These are phyloP conservation scores for Puccinia novopanici DNA, from an alignment of 1,284 basidiomycete genomes.

Conservation along the genomic window DNA sequence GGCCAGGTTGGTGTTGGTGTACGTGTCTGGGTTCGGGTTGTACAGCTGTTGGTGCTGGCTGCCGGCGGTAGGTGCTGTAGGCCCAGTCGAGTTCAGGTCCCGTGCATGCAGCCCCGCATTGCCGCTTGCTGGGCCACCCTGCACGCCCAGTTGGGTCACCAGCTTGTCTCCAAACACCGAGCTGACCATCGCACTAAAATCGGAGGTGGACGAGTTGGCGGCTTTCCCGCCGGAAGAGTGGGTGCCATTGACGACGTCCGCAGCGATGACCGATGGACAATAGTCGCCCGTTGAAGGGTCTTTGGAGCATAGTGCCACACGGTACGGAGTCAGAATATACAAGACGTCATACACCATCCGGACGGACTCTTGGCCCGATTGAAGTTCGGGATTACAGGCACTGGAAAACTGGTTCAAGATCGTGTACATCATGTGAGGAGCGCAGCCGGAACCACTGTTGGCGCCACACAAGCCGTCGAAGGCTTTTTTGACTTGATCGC, in stretches of 20 bases:
- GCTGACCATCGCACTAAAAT: constrained; percentile 39
- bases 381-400: constrained; percentile 28
- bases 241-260: constrained; percentile 35
- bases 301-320: constrained; percentile 37
- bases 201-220: constrained; percentile 23
- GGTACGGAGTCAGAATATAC: constrained; percentile 44
- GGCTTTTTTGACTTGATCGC: constrained; percentile 39
- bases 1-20: constrained; percentile 47
- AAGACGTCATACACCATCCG: constrained; percentile 32
- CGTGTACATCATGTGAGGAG: constrained; percentile 23
- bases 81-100: neutral
- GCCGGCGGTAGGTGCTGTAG: neutral
- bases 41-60: constrained; percentile 1
- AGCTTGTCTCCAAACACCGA: constrained; percentile 30
- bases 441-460: constrained; percentile 26
- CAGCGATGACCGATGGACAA: constrained; percentile 37
- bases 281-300: constrained; percentile 37
- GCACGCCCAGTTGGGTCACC: constrained; percentile 22
- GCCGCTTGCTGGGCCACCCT: neutral
- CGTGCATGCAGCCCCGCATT: constrained; percentile 3
- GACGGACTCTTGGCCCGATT: constrained; percentile 8
- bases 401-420: constrained; percentile 39
- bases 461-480: constrained; percentile 39
- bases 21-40: constrained; percentile 34
- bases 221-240: constrained; percentile 8